Evolutionary conservation across 2,329 filamentous ascomycete species (phyloP).

Genomic region (Ophiosphaerella narmari): DNA sequence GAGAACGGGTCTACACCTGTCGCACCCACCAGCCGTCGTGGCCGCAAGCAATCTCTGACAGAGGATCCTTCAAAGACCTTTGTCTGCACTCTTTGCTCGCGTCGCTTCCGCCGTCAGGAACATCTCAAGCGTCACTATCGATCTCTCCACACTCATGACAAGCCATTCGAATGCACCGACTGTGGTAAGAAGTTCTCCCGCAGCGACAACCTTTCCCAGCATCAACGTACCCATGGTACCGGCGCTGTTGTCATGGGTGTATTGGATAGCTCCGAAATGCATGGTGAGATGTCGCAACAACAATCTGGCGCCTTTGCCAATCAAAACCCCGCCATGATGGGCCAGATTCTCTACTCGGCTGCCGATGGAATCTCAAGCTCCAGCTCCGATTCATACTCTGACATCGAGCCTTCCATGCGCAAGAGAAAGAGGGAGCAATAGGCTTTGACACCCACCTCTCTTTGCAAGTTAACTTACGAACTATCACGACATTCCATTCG

Average conservation of each 20-base stretch:
- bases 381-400: conserved; percentile 43
- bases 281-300: conserved; percentile 52
- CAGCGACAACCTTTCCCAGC: conserved; percentile 95
- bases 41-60: conserved; percentile 96
- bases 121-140: conserved; percentile 98
- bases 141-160: conserved; percentile 96
- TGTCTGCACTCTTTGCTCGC: conserved; percentile 93
- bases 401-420: conserved; percentile 56
- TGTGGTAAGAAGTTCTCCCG: conserved; percentile 99
- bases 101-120: conserved; percentile 96
- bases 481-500: conserved; percentile 40
- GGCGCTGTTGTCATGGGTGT: conserved; percentile 91
- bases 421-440: conserved; percentile 76
- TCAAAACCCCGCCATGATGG: conserved; percentile 45
- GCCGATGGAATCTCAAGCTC: conserved; percentile 44
- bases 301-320: conserved; percentile 35
- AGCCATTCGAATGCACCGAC: conserved; percentile 96
- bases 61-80: conserved; percentile 99
- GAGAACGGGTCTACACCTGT: conserved; percentile 38
- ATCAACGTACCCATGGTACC: conserved; percentile 89
- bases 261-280: conserved; percentile 69
- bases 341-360: conserved; percentile 46
- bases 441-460: conserved; percentile 18
- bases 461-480: conserved; percentile 38
- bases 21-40: conserved; percentile 76